Evolutionary conservation across 257 asterid species (phyloP).

Genomic region (Gardenia jasminoides): DNA sequence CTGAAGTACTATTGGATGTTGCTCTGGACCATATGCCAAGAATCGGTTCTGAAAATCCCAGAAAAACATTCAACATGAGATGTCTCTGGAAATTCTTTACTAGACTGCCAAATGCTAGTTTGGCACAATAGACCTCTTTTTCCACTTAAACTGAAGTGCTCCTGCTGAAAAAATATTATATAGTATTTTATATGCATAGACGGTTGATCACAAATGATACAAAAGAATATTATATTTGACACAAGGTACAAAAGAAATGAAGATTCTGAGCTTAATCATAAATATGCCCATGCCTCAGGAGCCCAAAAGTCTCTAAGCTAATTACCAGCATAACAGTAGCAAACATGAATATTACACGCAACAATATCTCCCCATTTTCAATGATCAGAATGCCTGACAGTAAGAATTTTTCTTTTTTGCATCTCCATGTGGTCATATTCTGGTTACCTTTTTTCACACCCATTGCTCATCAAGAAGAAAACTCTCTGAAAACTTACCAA

Average conservation of each 20-base stretch:
- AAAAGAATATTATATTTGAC: background rate
- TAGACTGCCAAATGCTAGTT: background rate
- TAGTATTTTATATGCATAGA: background rate
- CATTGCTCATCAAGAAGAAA: background rate
- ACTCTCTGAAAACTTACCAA: constrained; percentile 46
- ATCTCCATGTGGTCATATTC: background rate
- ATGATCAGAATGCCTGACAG: background rate
- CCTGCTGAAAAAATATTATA: background rate
- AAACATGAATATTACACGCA: background rate
- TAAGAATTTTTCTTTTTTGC: background rate
- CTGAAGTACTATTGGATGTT: constrained; percentile 96
- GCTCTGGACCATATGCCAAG: constrained; percentile 85
- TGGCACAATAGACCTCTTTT: background rate
- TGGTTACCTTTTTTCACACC: background rate
- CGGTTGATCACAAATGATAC: background rate
- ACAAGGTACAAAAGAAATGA: background rate
- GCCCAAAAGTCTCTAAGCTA: background rate
- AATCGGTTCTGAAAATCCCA: constrained; percentile 67
- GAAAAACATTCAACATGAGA: constrained; percentile 28
- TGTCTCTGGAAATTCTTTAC: background rate
- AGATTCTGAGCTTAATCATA: background rate
- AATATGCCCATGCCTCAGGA: background rate
- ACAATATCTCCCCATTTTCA: background rate
- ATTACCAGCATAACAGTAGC: background rate
- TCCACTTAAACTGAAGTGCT: background rate